A percentile compares a stretch with the other conserved stretches of the same genome.
These are phyloP conservation scores for Yamadazyma nakazawae DNA, from an alignment of 805 yeast genomes.

Conservation along the genomic window DNA sequence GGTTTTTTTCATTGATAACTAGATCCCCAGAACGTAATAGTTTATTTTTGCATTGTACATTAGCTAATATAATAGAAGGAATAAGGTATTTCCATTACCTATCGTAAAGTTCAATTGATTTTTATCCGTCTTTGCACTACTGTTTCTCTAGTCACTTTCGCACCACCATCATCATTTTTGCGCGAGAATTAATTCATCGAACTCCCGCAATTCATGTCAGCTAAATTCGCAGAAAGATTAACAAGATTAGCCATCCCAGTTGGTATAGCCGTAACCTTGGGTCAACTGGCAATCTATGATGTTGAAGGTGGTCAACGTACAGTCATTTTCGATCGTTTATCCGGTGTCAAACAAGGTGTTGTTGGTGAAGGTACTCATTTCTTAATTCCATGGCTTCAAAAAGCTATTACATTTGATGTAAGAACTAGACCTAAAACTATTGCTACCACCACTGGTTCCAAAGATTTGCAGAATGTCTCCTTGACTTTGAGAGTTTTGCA, in stretches of 20 bases:
- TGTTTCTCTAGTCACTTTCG: background rate
- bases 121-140: background rate
- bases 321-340: conserved; percentile 86
- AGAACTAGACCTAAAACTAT: conserved; percentile 94
- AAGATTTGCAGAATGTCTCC: conserved; percentile 94
- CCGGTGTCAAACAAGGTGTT: conserved; percentile 85
- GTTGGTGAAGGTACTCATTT: conserved; percentile 97
- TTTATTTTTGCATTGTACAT: conserved; percentile 5
- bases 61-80: conserved; percentile 1
- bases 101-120: too few species aligned
- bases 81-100: background rate
- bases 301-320: conserved; percentile 97
- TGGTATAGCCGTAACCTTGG: conserved; percentile 65
- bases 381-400: conserved; percentile 92
- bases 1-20: conserved; percentile 66
- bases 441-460: conserved; percentile 93
- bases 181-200: background rate
- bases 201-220: conserved; percentile 23
- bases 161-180: background rate
- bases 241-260: conserved; percentile 62
- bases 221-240: conserved; percentile 34
- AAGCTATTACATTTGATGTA: conserved; percentile 85
- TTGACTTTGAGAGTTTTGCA: conserved; percentile 89
- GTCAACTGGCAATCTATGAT: conserved; percentile 84
- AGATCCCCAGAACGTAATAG: background rate